Percentiles rank a stretch among this genome's conserved stretches.
Evolutionary conservation across 768 basidiomycete genomes (phyloP).

Genomic region (Cystobasidium tubakii): DNA sequence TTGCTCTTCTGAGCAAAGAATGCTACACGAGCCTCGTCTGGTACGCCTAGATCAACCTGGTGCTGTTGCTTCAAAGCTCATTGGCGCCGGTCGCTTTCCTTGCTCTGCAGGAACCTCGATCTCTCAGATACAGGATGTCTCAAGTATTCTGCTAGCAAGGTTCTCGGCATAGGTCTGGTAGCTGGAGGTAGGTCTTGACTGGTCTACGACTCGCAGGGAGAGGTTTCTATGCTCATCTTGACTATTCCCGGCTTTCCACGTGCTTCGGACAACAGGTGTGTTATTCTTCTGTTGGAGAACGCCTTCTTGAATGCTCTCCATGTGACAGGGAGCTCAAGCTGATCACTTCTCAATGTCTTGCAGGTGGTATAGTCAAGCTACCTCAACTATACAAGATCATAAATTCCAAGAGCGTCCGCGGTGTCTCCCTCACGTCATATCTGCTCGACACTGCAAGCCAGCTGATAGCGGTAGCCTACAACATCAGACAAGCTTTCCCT

Average conservation of each 20-base stretch:
- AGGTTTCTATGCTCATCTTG: too few species aligned
- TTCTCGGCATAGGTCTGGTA: slow-evolving; percentile 84
- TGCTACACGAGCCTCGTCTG: slow-evolving; percentile 39
- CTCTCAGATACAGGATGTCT: slow-evolving; percentile 71
- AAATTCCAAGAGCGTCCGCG: slow-evolving; percentile 68
- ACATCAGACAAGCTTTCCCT: slow-evolving; percentile 75
- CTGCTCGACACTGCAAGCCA: slow-evolving; percentile 85
- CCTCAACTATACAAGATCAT: slow-evolving; percentile 82
- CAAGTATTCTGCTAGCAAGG: slow-evolving; percentile 87
- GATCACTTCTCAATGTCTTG: background rate
- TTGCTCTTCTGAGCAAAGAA: slow-evolving; percentile 64
- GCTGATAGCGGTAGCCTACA: slow-evolving; percentile 81
- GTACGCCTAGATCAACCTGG: background rate
- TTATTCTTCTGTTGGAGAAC: background rate
- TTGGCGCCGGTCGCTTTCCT: background rate
- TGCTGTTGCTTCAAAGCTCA: background rate
- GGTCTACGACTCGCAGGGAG: background rate
- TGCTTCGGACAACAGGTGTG: background rate
- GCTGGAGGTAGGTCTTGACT: slow-evolving; percentile 52
- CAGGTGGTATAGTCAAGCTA: slow-evolving; percentile 90
- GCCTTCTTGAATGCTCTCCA: background rate
- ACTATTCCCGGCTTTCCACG: background rate
- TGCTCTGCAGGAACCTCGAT: slow-evolving; percentile 68
- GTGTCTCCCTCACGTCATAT: slow-evolving; percentile 79
- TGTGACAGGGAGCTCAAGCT: background rate